A percentile compares a stretch with the other conserved stretches of the same genome.
These are phyloP conservation scores for Udeniomyces megalosporus DNA, from an alignment of 768 basidiomycete species.

Conservation along the genomic window DNA sequence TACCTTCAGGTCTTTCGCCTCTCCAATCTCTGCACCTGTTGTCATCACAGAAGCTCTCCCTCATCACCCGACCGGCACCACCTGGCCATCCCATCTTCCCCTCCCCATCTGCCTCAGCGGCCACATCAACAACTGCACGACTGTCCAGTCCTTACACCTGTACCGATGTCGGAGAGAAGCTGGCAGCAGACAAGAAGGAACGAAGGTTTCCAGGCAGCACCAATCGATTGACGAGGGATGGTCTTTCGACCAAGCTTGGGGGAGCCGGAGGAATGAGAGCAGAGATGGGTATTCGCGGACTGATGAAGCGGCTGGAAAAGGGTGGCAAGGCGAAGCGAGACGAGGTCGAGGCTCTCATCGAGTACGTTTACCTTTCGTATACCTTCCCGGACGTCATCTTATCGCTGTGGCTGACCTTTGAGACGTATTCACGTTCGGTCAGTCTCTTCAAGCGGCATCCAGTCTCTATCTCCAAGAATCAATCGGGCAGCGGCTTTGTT, in stretches of 20 bases:
- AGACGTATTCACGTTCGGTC: neutral
- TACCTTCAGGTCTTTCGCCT: neutral
- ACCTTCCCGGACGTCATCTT: neutral
- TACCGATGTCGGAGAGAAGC: neutral
- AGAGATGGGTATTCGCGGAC: conserved; percentile 1
- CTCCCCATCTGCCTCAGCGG: neutral
- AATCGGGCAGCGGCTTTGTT: neutral
- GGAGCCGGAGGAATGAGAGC: neutral
- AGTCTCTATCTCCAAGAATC: neutral
- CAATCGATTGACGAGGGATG: neutral
- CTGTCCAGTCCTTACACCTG: no score
- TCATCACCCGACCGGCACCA: conserved; percentile 9
- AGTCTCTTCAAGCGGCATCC: conserved; percentile 7
- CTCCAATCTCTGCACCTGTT: conserved; percentile 13
- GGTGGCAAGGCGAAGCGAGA: neutral
- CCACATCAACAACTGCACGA: neutral
- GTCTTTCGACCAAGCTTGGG: neutral
- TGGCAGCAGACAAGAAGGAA: neutral
- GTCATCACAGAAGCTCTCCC: conserved; percentile 6
- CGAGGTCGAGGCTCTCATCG: conserved; percentile 6
- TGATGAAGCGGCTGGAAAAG: conserved; percentile 12
- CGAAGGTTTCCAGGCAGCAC: conserved; percentile 13
- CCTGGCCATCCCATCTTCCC: conserved; percentile 7
- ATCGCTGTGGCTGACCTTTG: neutral
- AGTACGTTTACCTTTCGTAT: neutral